A percentile compares a stretch with the other conserved stretches of the same genome.
Evolutionary conservation across 148 eudicot genomes (phyloP).

Genomic region (Gaultheria prostrata): DNA sequence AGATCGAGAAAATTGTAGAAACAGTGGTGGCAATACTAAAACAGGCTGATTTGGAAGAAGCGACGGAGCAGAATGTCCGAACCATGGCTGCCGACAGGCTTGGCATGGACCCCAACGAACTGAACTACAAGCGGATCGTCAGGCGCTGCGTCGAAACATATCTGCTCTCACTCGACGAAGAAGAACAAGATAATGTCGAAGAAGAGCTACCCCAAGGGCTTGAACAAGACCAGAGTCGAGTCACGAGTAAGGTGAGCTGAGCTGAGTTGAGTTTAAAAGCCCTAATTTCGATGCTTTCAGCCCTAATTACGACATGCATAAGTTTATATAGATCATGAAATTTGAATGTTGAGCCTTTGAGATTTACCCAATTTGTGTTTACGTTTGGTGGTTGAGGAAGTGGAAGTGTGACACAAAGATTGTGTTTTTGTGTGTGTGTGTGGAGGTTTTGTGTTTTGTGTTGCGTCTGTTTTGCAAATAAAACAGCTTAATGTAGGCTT

Average conservation of each 20-base stretch:
- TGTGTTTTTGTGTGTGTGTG: background rate
- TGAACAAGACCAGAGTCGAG: background rate
- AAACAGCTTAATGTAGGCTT: background rate
- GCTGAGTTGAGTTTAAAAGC: background rate
- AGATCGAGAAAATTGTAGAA: slow-evolving; percentile 17
- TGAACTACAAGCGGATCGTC: slow-evolving; percentile 30
- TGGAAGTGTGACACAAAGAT: background rate
- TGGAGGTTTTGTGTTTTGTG: background rate
- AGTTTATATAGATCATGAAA: too few relatives aligned
- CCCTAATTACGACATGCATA: too few relatives aligned
- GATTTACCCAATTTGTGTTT: background rate
- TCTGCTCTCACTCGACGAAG: slow-evolving; percentile 23
- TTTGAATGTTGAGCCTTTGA: background rate
- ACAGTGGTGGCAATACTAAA: slow-evolving; percentile 33
- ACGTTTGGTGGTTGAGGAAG: background rate
- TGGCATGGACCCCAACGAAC: slow-evolving; percentile 27
- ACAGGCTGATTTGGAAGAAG: slow-evolving; percentile 27
- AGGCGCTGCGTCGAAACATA: slow-evolving; percentile 35
- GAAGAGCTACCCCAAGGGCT: slow-evolving; percentile 5
- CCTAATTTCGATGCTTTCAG: background rate
- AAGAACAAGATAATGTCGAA: background rate
- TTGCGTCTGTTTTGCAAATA: background rate
- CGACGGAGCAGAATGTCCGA: slow-evolving; percentile 37
- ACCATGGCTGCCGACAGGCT: slow-evolving; percentile 26
- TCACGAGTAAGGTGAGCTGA: slow-evolving; percentile 24